Evolutionary conservation across 139 green algal species (phyloP), one percentile per base, ranked within the genome.

Genomic region (Protoeuglena noctilucae): DNA sequence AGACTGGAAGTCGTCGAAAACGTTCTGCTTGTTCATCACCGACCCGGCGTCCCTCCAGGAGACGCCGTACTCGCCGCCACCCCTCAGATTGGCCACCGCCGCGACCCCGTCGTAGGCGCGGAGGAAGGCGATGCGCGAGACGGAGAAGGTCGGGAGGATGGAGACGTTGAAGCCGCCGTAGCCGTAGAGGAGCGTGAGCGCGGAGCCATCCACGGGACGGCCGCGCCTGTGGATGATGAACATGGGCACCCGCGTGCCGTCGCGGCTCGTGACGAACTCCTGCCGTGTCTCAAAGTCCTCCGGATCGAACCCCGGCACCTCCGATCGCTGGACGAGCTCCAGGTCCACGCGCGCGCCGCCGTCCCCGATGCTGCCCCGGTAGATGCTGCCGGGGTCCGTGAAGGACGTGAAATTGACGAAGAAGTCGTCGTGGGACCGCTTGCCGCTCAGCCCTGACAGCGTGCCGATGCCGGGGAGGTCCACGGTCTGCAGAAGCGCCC

Each of bases 91-190:
- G 30, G 88, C 84, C 2, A 57, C 39, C 2, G 68, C 79, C 30
- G 67, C 74, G 9, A 88, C 73, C 2, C 78, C 82, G 50, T 68
- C 64, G 43, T 77, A 81, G 1, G 51, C 71, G 31, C 74, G 46
- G 55, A 88, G 72, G 56, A 73, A 82, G 22, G 61, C 57, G 26
- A 85, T 21, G 2, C 73, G 50, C 17, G 61, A 64, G 19, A 76
- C 61, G 28, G 52, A 76, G 78, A 95, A 96, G 29, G 52, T 60
- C 0, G 88, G 86, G 61, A 78, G 68, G 51, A 96, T 62, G 43
- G 52, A 71, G 52, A 93, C 79, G 69, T 91, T 94, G 78, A 96
- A 96, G 22, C 88, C 88, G 51, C 74, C 87, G 53, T 95, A 96
- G 40, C 81, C 87, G 47, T 94, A 95, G 9, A 96, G 75, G 59